Conservation (phyloP, 2,329 filamentous ascomycete species). For the Ascochyta rabiei region DNA sequence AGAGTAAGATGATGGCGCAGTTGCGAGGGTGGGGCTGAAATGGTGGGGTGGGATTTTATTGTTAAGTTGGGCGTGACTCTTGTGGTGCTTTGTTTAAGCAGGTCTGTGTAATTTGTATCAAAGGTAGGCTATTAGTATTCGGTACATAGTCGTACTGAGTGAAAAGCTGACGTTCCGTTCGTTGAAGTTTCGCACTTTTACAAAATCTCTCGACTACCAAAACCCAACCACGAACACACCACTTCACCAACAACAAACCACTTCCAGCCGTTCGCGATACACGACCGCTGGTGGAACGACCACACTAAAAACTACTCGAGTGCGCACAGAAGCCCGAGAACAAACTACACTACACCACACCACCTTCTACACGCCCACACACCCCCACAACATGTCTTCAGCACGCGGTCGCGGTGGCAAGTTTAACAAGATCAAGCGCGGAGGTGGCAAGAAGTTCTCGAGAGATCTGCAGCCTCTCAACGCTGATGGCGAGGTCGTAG, state of each 20-base stretch:
- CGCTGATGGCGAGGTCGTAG: slow-evolving; percentile 83
- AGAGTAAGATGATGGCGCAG: slow-evolving; percentile 9
- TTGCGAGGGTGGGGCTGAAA: slow-evolving; percentile 10
- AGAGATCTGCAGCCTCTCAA: slow-evolving; percentile 87
- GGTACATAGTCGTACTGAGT: background rate
- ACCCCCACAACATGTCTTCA: slow-evolving; percentile 56
- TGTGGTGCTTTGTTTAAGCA: background rate
- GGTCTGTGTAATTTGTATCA: background rate
- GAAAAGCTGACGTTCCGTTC: slow-evolving; percentile 15
- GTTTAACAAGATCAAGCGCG: slow-evolving; percentile 90
- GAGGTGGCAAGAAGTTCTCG: slow-evolving; percentile 95
- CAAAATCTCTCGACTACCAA: slow-evolving; percentile 4
- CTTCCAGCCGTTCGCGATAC: slow-evolving; percentile 3
- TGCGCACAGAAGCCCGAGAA: background rate
- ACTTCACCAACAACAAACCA: slow-evolving; percentile 11
- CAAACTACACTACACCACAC: background rate
- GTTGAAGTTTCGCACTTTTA: slow-evolving; percentile 15
- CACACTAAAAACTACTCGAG: background rate
- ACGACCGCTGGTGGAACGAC: slow-evolving; percentile 1
- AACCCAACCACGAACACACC: slow-evolving; percentile 13
- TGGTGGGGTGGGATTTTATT: slow-evolving; percentile 13
- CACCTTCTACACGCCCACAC: slow-evolving; percentile 11
- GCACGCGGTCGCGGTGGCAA: slow-evolving; percentile 84
- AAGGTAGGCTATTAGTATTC: background rate
- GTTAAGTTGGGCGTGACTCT: slow-evolving; percentile 8